Conservation (phyloP, 768 basidiomycete species). For the Auricularia heimuer region DNA sequence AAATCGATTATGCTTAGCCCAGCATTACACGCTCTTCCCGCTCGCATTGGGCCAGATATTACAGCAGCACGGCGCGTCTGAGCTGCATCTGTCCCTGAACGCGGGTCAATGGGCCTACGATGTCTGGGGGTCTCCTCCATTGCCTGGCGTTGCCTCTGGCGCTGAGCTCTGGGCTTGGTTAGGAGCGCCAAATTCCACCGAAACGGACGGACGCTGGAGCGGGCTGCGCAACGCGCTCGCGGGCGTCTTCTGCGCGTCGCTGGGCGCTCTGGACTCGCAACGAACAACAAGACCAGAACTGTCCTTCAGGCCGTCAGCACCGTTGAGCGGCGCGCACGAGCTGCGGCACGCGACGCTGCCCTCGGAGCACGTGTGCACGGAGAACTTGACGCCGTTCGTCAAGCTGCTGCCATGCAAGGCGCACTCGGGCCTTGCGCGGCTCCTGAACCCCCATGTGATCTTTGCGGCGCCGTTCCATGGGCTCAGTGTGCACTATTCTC, state of each 20-base stretch:
- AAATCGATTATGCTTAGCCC: constrained; percentile 34
- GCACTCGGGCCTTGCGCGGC: constrained; percentile 67
- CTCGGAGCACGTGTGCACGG: constrained; percentile 89
- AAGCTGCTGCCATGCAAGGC: constrained; percentile 92
- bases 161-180: constrained; percentile 93
- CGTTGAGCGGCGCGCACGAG: constrained; percentile 28
- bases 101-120: constrained; percentile 88
- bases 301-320: constrained; percentile 32
- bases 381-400: constrained; percentile 92
- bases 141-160: constrained; percentile 68
- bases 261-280: constrained; percentile 65
- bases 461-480: constrained; percentile 93
- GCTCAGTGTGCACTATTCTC: constrained; percentile 64
- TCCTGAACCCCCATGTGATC: constrained; percentile 76
- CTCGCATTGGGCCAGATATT: constrained; percentile 80
- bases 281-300: constrained; percentile 59
- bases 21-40: constrained; percentile 83
- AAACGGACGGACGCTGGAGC: constrained; percentile 76
- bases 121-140: constrained; percentile 73
- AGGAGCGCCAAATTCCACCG: constrained; percentile 10
- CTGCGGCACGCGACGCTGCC: constrained; percentile 71
- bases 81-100: constrained; percentile 82
- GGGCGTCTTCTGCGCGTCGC: constrained; percentile 89
- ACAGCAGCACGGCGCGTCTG: constrained; percentile 74
- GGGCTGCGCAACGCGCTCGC: constrained; percentile 82